Evolutionary conservation across 2,329 filamentous ascomycete species (phyloP), one percentile per base, ranked within the genome.

Genomic region (Calonectria multiphialidica): DNA sequence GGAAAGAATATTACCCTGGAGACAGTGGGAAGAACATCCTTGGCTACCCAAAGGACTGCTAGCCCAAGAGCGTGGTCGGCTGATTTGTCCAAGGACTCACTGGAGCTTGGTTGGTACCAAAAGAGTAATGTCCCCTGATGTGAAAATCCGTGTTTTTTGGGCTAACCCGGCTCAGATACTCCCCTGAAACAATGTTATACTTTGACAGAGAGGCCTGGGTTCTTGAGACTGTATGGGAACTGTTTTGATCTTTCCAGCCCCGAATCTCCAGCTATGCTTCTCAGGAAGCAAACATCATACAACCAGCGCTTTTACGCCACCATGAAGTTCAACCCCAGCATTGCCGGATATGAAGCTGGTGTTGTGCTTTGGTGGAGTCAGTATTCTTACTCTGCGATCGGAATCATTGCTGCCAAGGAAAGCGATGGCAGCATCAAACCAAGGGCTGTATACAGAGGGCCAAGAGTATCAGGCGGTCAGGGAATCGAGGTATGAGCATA

Each of bases 331-430:
- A 75, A 80, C 0, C 88, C 88, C 0, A 81, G 78, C 0, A 82
- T 82, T 4, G 50, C 77, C 5, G 81, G 84, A 1, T 86, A 86
- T 3, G 89, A 91, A 80, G 89, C 89, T 0, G 89, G 90, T 0
- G 81, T 87, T 0, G 87, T 87, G 0, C 77, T 90, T 0, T 91
- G 87, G 85, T 90, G 88, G 87, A 90, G 86, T 55, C 86, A 88
- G 10, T 84, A 81, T 66, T 84, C 84, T 0, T 82, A 83, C 47
- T 80, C 81, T 8, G 77, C 81, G 0, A 50, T 84, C 1, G 77
- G 78, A 3, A 66, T 79, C 1, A 68, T 75, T 5, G 77, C 78
- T 50, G 40, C 18, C 16, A 47, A 50, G 1, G 53, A 66, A 0
- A 53, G 66, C 0, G 18, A 64, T 33, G 75, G 55, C 2, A 53